Evolutionary conservation across 768 basidiomycete species (phyloP), one percentile per base, ranked within the genome.

Genomic region (Leucogyrophana mollusca): DNA sequence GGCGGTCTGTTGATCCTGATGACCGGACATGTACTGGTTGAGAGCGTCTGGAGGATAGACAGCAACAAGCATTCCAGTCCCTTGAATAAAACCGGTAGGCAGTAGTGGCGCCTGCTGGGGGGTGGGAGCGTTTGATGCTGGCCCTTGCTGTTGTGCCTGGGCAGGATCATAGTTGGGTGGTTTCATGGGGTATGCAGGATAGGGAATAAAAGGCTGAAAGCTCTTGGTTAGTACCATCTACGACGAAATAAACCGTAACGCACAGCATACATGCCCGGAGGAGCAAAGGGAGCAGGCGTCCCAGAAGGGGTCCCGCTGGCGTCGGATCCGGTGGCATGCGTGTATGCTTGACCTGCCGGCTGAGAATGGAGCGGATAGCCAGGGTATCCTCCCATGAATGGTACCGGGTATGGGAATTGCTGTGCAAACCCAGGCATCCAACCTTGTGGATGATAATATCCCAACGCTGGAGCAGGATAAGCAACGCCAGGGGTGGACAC

Each of bases 41-140:
- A 87, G 72, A 2, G 80, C 85, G 37, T 88, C 86, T 3, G 80
- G 80, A 20, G 76, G 77, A 58, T 89, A 88, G 24, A 87, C 75
- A 18, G 87, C 77, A 34, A 87, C 77, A 22, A 88, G 70, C n/a
- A 79, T 79, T 4, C 87, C 85, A 45, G 86, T 83, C 45, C 82
- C 80, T 50, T 87, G 84, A 43, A 85, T 78, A 56, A 87, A 89
- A 2, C 84, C 83, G 0, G 80, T 78, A 1, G 85, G 80, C 35
- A 76, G 68, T 9, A 86, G 65, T 14, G 86, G 84, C 4, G 83
- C 74, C 54, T 81, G 79, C 24, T 52, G 56, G 42, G 55, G 25
- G 39, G 58, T 27, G 4, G 50, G 23, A 16, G 49, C 37, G 21
- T 58, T 56, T 16, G 40, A 46, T 10, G 34, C 33, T 20, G 49